A percentile compares a stretch with the other conserved stretches of the same genome.
These are phyloP conservation scores for Botrytis medusae DNA, from an alignment of 2,329 filamentous ascomycete species.

Conservation along the genomic window DNA sequence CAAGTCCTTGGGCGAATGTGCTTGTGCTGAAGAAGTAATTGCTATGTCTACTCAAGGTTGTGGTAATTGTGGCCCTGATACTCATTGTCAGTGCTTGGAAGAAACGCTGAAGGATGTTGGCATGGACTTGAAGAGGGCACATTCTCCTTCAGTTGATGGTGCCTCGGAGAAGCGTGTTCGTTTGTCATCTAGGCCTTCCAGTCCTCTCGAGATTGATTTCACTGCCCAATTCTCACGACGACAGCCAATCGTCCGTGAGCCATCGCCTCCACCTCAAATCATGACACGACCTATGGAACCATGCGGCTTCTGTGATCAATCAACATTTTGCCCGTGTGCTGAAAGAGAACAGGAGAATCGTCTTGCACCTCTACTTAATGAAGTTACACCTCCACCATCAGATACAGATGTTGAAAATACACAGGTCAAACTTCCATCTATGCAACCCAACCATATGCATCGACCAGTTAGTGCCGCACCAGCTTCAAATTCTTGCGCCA, in stretches of 20 bases:
- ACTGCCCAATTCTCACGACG: conserved; percentile 58
- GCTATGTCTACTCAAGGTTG: conserved; percentile 59
- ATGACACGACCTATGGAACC: conserved; percentile 55
- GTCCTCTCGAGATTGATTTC: conserved; percentile 69
- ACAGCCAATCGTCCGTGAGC: conserved; percentile 31
- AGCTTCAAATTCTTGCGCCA: conserved; percentile 41
- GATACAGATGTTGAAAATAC: conserved; percentile 56
- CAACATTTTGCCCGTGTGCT: conserved; percentile 79
- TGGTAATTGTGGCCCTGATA: conserved; percentile 62
- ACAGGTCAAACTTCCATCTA: conserved; percentile 58
- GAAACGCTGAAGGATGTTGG: conserved; percentile 40
- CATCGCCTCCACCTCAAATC: conserved; percentile 22
- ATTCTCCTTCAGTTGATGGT: conserved; percentile 33
- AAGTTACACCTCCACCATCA: conserved; percentile 53
- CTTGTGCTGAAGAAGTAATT: conserved; percentile 59
- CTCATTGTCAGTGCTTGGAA: conserved; percentile 62
- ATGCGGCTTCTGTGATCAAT: conserved; percentile 81
- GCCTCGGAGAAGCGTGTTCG: conserved; percentile 56
- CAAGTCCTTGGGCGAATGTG: conserved; percentile 52
- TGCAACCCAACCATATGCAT: conserved; percentile 41
- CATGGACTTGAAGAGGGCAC: conserved; percentile 36
- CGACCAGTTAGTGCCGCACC: conserved; percentile 30
- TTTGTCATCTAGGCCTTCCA: conserved; percentile 47
- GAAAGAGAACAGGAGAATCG: conserved; percentile 37
- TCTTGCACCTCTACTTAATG: conserved; percentile 48